Base-by-base conservation (phyloP, 1,139 yeast genomes). In the Saccharomyces uvarum region DNA sequence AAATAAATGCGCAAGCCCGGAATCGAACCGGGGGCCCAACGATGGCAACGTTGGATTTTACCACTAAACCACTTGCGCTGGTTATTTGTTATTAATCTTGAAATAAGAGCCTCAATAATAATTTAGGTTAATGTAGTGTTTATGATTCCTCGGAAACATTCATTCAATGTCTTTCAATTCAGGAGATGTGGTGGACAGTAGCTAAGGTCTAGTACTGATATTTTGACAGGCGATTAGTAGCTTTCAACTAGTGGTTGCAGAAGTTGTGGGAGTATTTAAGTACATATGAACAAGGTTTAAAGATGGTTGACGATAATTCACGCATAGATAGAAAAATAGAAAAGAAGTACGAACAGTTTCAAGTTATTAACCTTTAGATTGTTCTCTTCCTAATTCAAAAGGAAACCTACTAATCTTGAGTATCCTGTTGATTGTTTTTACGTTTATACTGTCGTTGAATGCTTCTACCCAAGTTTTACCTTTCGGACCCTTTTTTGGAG, bases 381-480 rank as follows among this genome's bases (percentile, higher is more conserved):
- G 44, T 19, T 38, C 44, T 19, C 44, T 38, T 38, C 13, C 7
- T 6, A 55, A 5, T 38, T 28, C 51, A 29, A 54, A 57, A 19
- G 64, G 62, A 32, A 59, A 51, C 7, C 61, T 61, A 42, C 62
- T 65, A 8, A 56, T 51, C 28, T 55, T 55, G 29, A 66, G 57
- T 4, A 59, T 48, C 14, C 48, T 53, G 52, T 66, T 64, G 31
- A 73, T 52, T 5, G 50, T 49, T 2, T 52, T 53, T 44, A 65
- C 58, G 27, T 68, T 63, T n/a, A 72, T 60, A 28, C 59, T 63
- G 9, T 60, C 56, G 49, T 71, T 70, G 16, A 69, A 62, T 7
- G 55, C 53, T n/a, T 66, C 63, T 0, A 69, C 70, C 72, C 73
- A 69, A 5, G 58, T 55, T 26, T 51, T 53, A 26, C 49, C 32